Percentiles rank a stretch among this genome's conserved stretches.
Conservation (phyloP, 2,329 filamentous ascomycete species). For the Aspergillus oerlinghausenensis region DNA sequence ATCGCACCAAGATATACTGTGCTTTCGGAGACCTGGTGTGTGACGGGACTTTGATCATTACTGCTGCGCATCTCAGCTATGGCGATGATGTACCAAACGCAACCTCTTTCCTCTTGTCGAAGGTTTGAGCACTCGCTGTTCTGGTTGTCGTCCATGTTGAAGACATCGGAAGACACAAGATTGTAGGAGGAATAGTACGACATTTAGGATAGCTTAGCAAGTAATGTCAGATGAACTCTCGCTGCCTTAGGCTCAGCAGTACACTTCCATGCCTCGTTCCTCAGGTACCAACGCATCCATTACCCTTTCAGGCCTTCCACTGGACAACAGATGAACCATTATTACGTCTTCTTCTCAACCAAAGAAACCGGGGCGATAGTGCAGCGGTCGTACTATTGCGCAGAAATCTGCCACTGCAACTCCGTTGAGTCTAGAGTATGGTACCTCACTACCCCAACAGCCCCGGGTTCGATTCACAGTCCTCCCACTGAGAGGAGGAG, state of each 20-base stretch:
- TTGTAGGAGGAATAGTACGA: background rate
- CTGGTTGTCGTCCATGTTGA: background rate
- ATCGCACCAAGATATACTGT: constrained; percentile 16
- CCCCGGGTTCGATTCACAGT: background rate
- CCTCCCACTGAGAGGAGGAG: background rate
- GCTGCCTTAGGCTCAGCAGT: background rate
- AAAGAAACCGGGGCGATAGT: background rate
- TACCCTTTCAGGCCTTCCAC: background rate
- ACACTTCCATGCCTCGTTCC: background rate
- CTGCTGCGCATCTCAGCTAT: constrained; percentile 15
- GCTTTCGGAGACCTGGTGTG: constrained; percentile 16
- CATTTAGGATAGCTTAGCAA: background rate
- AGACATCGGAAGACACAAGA: background rate
- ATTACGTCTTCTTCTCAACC: background rate
- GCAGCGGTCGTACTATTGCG: background rate
- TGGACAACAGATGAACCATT: background rate
- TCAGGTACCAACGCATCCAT: background rate
- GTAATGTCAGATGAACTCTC: background rate
- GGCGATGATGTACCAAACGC: constrained; percentile 9
- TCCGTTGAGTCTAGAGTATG: background rate
- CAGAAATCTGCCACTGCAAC: background rate
- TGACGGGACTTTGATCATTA: constrained; percentile 12
- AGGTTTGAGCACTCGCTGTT: background rate
- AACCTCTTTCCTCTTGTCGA: constrained; percentile 7
- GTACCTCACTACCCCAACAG: background rate